Evolutionary conservation across 2,329 filamentous ascomycete species (phyloP).

Genomic region (Beauveria caledonica): DNA sequence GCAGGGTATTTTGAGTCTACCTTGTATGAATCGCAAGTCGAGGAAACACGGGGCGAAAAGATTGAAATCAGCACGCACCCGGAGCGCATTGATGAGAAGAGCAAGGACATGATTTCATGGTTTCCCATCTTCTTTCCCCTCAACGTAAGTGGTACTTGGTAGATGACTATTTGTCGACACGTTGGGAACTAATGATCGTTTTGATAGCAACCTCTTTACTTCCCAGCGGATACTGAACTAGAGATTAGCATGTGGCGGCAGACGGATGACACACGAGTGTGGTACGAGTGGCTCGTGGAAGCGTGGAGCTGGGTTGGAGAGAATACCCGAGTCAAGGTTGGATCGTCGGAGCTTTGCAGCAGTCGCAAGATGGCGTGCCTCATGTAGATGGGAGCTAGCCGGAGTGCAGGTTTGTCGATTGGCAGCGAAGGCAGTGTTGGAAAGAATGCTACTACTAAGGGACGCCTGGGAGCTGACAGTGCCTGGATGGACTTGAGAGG

Average conservation of each 20-base stretch:
- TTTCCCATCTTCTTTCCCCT: conserved; percentile 98
- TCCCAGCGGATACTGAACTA: conserved; percentile 76
- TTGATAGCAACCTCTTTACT: conserved; percentile 67
- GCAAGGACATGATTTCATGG: conserved; percentile 98
- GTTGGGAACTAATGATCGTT: background rate
- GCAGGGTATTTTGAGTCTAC: conserved; percentile 95
- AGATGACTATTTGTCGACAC: background rate
- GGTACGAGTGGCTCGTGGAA: conserved; percentile 98
- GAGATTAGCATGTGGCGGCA: conserved; percentile 93
- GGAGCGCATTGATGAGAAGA: conserved; percentile 84
- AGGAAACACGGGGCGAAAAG: conserved; percentile 33
- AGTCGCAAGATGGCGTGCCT: conserved; percentile 62
- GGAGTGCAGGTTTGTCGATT: too few species aligned
- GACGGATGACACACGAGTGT: conserved; percentile 90
- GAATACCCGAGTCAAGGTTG: conserved; percentile 57
- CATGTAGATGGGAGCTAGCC: conserved; percentile 40
- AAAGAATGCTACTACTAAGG: background rate
- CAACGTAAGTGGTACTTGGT: conserved; percentile 52
- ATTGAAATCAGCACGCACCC: conserved; percentile 91
- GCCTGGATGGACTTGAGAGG: background rate
- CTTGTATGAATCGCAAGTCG: conserved; percentile 58
- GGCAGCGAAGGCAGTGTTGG: background rate
- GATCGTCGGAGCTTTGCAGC: conserved; percentile 57
- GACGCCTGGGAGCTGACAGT: background rate
- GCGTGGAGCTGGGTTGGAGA: conserved; percentile 60